Conservation (phyloP, 768 basidiomycete species). For the Psilocybe cyanescens region DNA sequence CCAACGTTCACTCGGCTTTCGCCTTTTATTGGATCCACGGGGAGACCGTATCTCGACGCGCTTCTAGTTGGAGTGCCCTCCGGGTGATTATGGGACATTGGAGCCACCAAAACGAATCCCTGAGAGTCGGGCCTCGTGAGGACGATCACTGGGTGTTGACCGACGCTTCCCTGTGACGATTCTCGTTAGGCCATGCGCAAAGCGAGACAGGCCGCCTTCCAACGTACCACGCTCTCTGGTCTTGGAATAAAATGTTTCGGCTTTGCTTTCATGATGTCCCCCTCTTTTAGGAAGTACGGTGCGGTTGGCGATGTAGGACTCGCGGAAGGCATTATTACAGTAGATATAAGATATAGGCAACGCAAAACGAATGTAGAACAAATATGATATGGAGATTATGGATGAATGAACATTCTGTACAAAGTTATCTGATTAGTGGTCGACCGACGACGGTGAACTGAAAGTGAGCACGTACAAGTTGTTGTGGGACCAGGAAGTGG, state of each 20-base stretch:
- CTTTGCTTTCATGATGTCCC: constrained; percentile 31
- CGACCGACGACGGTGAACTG: neutral
- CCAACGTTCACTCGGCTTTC: constrained; percentile 29
- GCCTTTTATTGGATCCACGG: constrained; percentile 29
- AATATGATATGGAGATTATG: constrained; percentile 9
- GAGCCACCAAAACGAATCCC: constrained; percentile 26
- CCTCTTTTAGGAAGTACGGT: constrained; percentile 18
- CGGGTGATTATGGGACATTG: constrained; percentile 29
- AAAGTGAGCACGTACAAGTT: constrained; percentile 6
- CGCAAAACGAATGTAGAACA: constrained; percentile 10
- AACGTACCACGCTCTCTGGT: constrained; percentile 26
- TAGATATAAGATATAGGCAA: constrained; percentile 10
- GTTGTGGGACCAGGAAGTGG: constrained; percentile 1
- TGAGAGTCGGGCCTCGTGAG: constrained; percentile 22
- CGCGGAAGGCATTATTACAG: constrained; percentile 21
- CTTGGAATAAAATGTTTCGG: constrained; percentile 30
- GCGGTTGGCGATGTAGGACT: constrained; percentile 1
- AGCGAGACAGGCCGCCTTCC: neutral
- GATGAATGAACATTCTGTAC: constrained; percentile 12
- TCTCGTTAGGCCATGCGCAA: neutral
- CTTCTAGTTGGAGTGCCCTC: constrained; percentile 25
- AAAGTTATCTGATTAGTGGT: neutral
- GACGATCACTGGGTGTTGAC: constrained; percentile 28
- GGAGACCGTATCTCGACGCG: constrained; percentile 28
- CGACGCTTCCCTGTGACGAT: constrained; percentile 25